These are phyloP conservation scores for Saccharata proteae DNA, from an alignment of 2,329 filamentous ascomycete species.

Conservation along the genomic window DNA sequence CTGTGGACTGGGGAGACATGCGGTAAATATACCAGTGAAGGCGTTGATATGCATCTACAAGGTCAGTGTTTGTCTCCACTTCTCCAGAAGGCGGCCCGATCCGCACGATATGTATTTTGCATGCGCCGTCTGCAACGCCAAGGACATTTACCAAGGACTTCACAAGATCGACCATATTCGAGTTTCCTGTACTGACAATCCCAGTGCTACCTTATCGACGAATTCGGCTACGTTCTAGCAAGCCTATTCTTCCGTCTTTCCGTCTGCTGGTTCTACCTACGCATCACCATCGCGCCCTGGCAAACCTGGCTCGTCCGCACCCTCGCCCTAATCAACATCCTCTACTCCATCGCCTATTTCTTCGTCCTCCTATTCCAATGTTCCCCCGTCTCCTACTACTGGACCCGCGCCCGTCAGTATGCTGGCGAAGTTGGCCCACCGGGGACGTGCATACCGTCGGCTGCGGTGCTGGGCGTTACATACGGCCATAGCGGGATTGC, in stretches of 20 bases:
- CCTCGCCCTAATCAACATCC: constrained; percentile 1
- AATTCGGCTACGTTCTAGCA: constrained; percentile 3
- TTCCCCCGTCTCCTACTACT: constrained; percentile 1
- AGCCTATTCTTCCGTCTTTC: constrained; percentile 2
- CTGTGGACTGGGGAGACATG: too few relatives aligned
- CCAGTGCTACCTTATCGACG: constrained; percentile 1
- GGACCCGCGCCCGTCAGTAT: constrained; percentile 5
- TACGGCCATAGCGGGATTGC: constrained; percentile 4
- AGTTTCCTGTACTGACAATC: background rate
- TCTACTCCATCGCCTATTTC: background rate
- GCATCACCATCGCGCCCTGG: constrained; percentile 1
- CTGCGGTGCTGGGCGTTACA: constrained; percentile 1
- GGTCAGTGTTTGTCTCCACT: too few relatives aligned
- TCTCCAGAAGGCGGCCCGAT: too few relatives aligned
- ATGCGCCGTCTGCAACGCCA: too few relatives aligned
- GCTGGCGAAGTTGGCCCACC: constrained; percentile 1
- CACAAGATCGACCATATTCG: too few relatives aligned
- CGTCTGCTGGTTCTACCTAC: constrained; percentile 2
- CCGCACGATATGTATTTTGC: too few relatives aligned
- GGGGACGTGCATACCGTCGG: background rate
- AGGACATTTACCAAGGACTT: too few relatives aligned
- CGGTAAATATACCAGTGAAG: too few relatives aligned
- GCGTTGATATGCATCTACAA: too few relatives aligned
- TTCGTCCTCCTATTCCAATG: constrained; percentile 4
- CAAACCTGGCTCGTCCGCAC: constrained; percentile 1